phyloP scores from a whole-genome alignment of 306 rosid species.

The Dicorynia guianensis region DNA sequence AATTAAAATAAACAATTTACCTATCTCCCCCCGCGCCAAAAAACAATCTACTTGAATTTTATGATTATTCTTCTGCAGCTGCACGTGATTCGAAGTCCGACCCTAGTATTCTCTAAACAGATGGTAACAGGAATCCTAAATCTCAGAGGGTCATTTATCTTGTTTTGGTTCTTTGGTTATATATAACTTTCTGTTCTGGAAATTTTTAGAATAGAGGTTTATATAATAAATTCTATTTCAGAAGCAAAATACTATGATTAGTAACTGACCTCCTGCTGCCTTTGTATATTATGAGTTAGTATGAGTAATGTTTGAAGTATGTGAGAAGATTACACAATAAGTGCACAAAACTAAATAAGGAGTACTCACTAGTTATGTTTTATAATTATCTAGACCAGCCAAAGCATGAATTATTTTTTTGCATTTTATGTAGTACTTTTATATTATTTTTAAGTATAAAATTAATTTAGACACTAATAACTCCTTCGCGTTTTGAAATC shows the following conservation, averaged over 20 bases:
- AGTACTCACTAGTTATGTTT: no score
- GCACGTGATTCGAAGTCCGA: conserved; percentile 36
- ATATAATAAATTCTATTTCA: conserved; percentile 9
- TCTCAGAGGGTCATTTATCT: conserved; percentile 32
- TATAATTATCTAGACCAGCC: conserved; percentile 38
- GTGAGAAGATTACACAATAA: no score
- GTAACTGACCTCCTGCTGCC: conserved; percentile 20
- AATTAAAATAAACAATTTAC: background rate
- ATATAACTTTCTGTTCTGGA: conserved; percentile 3
- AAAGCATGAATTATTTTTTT: conserved; percentile 24
- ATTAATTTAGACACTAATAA: no score
- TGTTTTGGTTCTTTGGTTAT: background rate
- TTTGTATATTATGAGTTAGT: no score
- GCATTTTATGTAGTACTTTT: no score
- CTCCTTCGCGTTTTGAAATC: no score
- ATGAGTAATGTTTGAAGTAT: no score
- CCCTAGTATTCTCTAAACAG: conserved; percentile 48
- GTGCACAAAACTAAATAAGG: no score
- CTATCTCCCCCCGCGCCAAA: no score
- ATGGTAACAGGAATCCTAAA: conserved; percentile 32
- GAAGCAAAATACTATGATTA: conserved; percentile 20
- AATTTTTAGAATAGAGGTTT: background rate
- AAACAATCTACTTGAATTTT: background rate
- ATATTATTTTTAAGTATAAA: no score
- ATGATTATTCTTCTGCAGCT: conserved; percentile 36